Conservation (phyloP, 495 filamentous ascomycete genomes). For the Xylaria nigripes region DNA sequence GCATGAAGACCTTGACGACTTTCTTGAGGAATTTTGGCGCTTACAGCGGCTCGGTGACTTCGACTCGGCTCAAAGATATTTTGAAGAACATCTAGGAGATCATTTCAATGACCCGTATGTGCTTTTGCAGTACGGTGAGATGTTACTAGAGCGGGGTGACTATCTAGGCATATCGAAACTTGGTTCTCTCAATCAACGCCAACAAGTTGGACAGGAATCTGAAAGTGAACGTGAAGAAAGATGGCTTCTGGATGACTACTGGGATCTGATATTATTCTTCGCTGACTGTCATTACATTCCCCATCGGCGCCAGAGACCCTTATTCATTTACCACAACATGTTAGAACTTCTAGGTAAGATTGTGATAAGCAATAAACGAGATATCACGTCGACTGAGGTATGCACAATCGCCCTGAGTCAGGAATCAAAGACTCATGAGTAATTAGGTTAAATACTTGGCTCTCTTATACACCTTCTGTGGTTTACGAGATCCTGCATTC, state of each 20-base stretch:
- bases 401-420: background rate
- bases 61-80: constrained; percentile 4
- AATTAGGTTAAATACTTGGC: background rate
- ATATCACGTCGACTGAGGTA: background rate
- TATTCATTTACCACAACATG: background rate
- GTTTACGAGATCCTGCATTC: background rate
- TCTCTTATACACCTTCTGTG: background rate
- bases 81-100: constrained; percentile 7
- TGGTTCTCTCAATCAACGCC: background rate
- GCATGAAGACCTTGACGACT: constrained; percentile 10
- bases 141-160: constrained; percentile 14
- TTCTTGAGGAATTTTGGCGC: constrained; percentile 12
- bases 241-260: background rate
- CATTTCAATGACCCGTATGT: constrained; percentile 9
- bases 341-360: background rate
- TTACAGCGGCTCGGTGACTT: constrained; percentile 15
- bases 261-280: background rate
- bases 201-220: background rate
- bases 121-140: constrained; percentile 10
- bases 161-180: background rate
- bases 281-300: background rate
- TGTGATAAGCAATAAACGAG: background rate
- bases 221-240: background rate
- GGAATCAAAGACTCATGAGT: background rate
- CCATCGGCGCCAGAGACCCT: background rate